Evolutionary conservation across 2,329 filamentous ascomycete genomes (phyloP).

Genomic region (Venturia asperata): DNA sequence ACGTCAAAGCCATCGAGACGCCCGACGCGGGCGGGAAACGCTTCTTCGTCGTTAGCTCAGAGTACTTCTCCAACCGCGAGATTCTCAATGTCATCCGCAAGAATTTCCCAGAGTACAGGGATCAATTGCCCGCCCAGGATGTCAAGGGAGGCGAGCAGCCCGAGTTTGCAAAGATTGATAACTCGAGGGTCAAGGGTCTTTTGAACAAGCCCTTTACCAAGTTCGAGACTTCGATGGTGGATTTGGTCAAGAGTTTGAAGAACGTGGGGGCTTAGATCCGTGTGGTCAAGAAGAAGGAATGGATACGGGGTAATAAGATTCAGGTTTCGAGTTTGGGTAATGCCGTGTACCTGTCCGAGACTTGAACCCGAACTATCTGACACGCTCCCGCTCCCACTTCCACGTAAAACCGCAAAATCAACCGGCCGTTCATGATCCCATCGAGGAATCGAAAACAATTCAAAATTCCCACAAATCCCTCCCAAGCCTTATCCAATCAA

Average conservation of each 20-base stretch:
- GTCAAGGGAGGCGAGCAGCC: constrained; percentile 40
- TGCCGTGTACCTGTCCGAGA: too few species aligned
- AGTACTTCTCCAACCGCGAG: constrained; percentile 54
- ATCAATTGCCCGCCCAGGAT: constrained; percentile 39
- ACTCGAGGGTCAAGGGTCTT: constrained; percentile 46
- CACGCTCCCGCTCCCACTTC: too few species aligned
- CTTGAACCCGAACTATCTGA: too few species aligned
- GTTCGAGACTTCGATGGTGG: constrained; percentile 53
- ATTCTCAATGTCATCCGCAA: constrained; percentile 50
- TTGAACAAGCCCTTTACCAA: constrained; percentile 54
- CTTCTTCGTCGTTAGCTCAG: constrained; percentile 53
- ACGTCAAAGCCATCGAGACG: constrained; percentile 53
- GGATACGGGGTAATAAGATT: too few species aligned
- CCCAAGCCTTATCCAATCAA: too few species aligned
- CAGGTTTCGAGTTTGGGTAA: too few species aligned
- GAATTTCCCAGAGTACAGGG: constrained; percentile 48
- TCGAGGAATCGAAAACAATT: too few species aligned
- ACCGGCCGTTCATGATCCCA: too few species aligned
- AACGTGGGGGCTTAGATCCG: constrained; percentile 33
- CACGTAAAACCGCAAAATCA: too few species aligned
- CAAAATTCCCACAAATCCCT: too few species aligned
- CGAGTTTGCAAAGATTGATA: constrained; percentile 50
- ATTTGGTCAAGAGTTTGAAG: constrained; percentile 58
- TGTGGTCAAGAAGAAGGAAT: too few species aligned
- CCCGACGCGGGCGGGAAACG: constrained; percentile 53